Percentiles rank a stretch among this genome's conserved stretches.
Conservation (phyloP, 345 rosid species). For the Cochlearia excelsa region DNA sequence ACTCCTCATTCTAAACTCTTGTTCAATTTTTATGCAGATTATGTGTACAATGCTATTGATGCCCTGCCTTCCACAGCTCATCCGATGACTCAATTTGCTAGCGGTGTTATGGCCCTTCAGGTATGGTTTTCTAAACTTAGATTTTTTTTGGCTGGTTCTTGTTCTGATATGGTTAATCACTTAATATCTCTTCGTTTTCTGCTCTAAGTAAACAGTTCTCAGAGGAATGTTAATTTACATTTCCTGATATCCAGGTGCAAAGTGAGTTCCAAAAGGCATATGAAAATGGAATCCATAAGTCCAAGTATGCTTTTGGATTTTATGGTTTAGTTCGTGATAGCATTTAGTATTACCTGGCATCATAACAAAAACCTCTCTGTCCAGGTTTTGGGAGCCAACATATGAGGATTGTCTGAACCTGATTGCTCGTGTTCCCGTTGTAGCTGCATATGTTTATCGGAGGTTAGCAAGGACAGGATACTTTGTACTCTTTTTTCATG, state of each 20-base stretch:
- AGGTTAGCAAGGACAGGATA: slow-evolving; percentile 52
- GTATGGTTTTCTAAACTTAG: slow-evolving; percentile 37
- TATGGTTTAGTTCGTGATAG: slow-evolving; percentile 23
- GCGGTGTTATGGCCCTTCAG: slow-evolving; percentile 99
- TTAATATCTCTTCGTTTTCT: background rate
- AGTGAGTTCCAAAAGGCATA: slow-evolving; percentile 98
- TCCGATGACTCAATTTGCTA: slow-evolving; percentile 95
- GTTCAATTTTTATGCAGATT: slow-evolving; percentile 49
- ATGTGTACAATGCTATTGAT: slow-evolving; percentile 86
- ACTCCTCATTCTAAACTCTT: slow-evolving; percentile 7
- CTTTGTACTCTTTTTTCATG: background rate
- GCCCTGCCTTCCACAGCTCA: slow-evolving; percentile 86
- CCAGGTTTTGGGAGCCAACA: slow-evolving; percentile 97
- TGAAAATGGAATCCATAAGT: slow-evolving; percentile 81
- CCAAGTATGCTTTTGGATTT: slow-evolving; percentile 55
- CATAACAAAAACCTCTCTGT: slow-evolving; percentile 24
- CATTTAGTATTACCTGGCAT: slow-evolving; percentile 17
- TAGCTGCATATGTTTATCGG: slow-evolving; percentile 85
- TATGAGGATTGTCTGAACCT: slow-evolving; percentile 85
- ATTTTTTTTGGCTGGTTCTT: slow-evolving; percentile 9
- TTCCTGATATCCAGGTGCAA: slow-evolving; percentile 58
- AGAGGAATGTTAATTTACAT: slow-evolving; percentile 18
- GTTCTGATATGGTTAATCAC: background rate
- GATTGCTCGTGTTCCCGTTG: slow-evolving; percentile 85
- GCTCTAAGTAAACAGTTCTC: slow-evolving; percentile 1